Conservation (phyloP, 108 stramenopile genomes). For the Bacterosira constricta region DNA sequence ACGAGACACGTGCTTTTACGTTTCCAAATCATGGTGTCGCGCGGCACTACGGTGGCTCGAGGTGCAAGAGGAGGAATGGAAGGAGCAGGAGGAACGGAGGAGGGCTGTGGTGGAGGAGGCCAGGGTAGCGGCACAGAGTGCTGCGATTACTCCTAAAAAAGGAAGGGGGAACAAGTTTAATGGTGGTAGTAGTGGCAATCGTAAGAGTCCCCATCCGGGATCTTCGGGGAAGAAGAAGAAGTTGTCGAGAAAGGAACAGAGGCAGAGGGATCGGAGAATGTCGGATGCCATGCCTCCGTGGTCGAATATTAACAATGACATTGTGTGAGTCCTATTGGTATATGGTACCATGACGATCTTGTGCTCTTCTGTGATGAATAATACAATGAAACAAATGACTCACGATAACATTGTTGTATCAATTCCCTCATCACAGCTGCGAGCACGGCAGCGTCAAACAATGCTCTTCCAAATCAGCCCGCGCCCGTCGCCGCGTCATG, state of each 20-base stretch:
- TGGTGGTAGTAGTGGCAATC: too few relatives aligned
- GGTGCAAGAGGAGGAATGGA: slow-evolving; percentile 67
- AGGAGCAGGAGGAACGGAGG: slow-evolving; percentile 45
- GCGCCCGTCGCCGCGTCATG: slow-evolving; percentile 75
- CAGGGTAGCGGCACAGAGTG: slow-evolving; percentile 2
- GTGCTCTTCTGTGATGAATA: too few relatives aligned
- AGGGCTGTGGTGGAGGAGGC: slow-evolving; percentile 33
- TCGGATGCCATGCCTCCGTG: slow-evolving; percentile 82
- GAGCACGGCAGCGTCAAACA: slow-evolving; percentile 50
- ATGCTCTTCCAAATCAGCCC: slow-evolving; percentile 62
- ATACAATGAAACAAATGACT: too few relatives aligned
- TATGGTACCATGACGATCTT: too few relatives aligned
- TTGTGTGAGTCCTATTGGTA: slow-evolving; percentile 50
- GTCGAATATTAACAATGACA: slow-evolving; percentile 81
- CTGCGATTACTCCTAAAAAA: slow-evolving; percentile 27
- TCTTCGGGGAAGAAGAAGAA: slow-evolving; percentile 71
- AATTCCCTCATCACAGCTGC: slow-evolving; percentile 33
- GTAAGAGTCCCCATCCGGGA: slow-evolving; percentile 17
- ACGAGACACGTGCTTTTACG: slow-evolving; percentile 64
- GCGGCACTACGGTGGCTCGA: slow-evolving; percentile 87
- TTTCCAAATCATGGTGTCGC: slow-evolving; percentile 87
- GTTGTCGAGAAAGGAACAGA: slow-evolving; percentile 77
- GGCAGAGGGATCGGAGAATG: slow-evolving; percentile 65
- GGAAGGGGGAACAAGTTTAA: slow-evolving; percentile 12
- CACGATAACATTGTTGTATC: too few relatives aligned